These are phyloP conservation scores for Globisporangium radiosum DNA, from an alignment of 352 stramenopile species.

Conservation along the genomic window DNA sequence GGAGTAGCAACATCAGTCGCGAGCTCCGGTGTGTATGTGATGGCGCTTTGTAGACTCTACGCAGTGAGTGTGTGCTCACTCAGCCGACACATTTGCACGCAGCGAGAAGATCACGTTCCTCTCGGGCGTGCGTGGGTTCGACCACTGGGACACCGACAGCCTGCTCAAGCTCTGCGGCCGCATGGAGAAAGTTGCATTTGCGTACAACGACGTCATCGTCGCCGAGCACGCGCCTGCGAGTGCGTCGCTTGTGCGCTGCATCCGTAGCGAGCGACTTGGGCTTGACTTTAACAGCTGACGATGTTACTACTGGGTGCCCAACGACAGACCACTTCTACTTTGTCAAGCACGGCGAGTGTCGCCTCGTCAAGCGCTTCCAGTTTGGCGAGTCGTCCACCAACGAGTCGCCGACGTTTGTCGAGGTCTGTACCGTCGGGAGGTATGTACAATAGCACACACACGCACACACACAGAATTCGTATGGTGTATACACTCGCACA, in stretches of 20 bases:
- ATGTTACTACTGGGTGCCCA: neutral
- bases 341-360: slow-evolving; percentile 56
- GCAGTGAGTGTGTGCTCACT: no score
- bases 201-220: slow-evolving; percentile 63
- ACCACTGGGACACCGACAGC: slow-evolving; percentile 58
- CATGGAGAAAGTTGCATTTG: slow-evolving; percentile 53
- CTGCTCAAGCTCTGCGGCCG: slow-evolving; percentile 47
- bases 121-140: slow-evolving; percentile 28
- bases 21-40: slow-evolving; percentile 38
- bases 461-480: no score
- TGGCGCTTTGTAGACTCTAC: no score
- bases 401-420: slow-evolving; percentile 31
- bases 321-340: slow-evolving; percentile 51
- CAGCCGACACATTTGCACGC: neutral
- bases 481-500: no score
- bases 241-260: slow-evolving; percentile 15
- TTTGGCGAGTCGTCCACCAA: slow-evolving; percentile 1
- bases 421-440: slow-evolving; percentile 37
- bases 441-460: neutral
- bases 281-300: neutral
- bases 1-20: slow-evolving; percentile 42
- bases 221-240: slow-evolving; percentile 45
- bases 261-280: neutral
- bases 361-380: slow-evolving; percentile 48
- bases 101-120: slow-evolving; percentile 70